These are phyloP conservation scores for Fraxinus pennsylvanica DNA, from an alignment of 257 asterid species.

Conservation along the genomic window DNA sequence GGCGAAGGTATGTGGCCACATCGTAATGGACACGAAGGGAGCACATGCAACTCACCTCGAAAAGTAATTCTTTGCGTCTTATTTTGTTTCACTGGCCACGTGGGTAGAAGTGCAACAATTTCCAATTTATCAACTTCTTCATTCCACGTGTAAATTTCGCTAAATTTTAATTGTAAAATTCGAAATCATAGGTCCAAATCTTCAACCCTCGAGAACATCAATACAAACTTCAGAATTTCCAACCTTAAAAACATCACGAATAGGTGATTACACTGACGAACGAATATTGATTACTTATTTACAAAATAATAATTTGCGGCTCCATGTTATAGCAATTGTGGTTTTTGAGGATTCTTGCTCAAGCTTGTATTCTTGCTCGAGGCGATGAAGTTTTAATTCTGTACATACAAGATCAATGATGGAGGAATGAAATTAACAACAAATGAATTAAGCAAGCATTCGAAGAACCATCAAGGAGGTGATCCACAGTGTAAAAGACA, in stretches of 20 bases:
- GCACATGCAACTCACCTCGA: too few species aligned
- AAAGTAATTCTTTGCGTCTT: too few species aligned
- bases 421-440: not conserved
- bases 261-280: not conserved
- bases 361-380: not conserved
- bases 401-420: not conserved
- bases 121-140: too few species aligned
- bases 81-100: too few species aligned
- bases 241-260: not conserved
- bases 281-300: not conserved
- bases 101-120: too few species aligned
- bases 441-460: not conserved
- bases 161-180: too few species aligned
- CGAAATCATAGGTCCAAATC: not conserved
- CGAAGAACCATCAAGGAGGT: not conserved
- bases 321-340: not conserved
- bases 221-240: not conserved
- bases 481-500: not conserved
- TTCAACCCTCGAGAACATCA: not conserved
- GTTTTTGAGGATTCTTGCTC: not conserved
- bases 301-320: not conserved
- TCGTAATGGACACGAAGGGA: too few species aligned
- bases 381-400: not conserved
- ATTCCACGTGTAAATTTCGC: too few species aligned
- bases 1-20: too few species aligned